A percentile compares a stretch with the other conserved stretches of the same genome.
Evolutionary conservation across 495 filamentous ascomycete genomes (phyloP).

Genomic region (Podospora didyma): DNA sequence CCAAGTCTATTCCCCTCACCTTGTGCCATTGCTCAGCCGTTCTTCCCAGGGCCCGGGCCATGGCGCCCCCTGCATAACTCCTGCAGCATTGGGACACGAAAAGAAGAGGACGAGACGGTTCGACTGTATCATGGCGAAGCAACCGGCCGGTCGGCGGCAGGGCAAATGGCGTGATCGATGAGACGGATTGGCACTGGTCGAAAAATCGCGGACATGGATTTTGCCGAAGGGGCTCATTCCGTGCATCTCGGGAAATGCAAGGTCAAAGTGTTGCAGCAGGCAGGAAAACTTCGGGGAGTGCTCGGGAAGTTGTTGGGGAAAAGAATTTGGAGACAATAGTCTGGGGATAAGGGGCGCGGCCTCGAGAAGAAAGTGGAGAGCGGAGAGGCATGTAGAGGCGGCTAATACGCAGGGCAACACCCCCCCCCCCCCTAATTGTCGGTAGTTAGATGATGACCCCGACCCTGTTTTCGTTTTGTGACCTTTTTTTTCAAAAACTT

Average conservation of each 20-base stretch:
- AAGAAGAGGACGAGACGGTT: background rate
- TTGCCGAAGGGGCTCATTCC: background rate
- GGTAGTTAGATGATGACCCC: conserved; percentile 9
- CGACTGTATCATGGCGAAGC: background rate
- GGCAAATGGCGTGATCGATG: background rate
- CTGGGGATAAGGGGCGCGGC: background rate
- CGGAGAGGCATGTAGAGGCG: background rate
- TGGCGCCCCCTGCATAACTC: background rate
- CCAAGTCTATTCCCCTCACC: background rate
- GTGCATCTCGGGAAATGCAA: background rate
- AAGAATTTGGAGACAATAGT: background rate
- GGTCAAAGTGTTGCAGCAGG: background rate
- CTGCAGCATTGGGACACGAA: background rate
- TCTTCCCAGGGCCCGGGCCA: background rate
- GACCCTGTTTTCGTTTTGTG: background rate
- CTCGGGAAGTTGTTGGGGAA: conserved; percentile 2
- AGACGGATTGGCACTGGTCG: background rate
- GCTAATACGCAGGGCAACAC: background rate
- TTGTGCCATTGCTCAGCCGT: background rate
- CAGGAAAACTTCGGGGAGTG: background rate
- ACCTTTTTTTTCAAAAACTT: background rate
- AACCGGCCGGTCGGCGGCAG: background rate
- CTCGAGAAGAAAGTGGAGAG: background rate
- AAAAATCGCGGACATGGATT: background rate
- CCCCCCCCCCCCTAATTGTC: background rate